Evolutionary conservation across 2,329 filamentous ascomycete genomes (phyloP), one percentile per base, ranked within the genome.

Genomic region (Pseudogymnoascus sp.): DNA sequence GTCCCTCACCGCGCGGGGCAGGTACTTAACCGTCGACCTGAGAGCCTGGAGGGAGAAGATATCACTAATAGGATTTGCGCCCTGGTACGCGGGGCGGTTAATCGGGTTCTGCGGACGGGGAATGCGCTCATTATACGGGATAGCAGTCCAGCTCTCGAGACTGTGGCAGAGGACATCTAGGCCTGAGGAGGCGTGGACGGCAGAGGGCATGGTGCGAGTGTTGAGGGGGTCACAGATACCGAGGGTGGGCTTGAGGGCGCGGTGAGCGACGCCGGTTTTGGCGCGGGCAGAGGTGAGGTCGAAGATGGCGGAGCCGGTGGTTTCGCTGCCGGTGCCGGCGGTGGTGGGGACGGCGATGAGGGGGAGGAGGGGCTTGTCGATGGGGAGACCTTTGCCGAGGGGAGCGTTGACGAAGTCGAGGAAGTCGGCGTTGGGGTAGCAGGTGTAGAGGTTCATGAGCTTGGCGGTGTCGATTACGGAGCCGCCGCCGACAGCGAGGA

Each of bases 391-490:
- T 66, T 89, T 91, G 64, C 94, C 94, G 0, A 97, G 78, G 0
- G 94, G 94, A 0, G 93, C 93, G 72, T 97, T 97, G 74, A 99
- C 94, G 70, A 99, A 99, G 79, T 99, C 93, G 37, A 97, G 81
- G 72, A 99, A 97, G 69, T 94, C 90, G 35, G 93, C 93, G 6
- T 97, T 89, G 0, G 92, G 92, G 72, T 92, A 97, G 66, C 85
- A 87, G 0, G 88, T 90, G 77, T 97, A 97, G 0, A 99, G 82
- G 72, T 99, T 99, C 92, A 99, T 97, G 63, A 99, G 82, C 77
- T 99, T 99, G 62, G 94, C 93, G 0, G 94, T 99, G 76, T 99
- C 94, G 68, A 99, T 99, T 67, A 97, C 94, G 39, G 91, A 96
- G 38, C 94, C 94, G 68, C 92, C 88, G 16, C 90, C 94, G 14